Evolutionary conservation across 2,329 filamentous ascomycete genomes (phyloP).

Genomic region (Xylaria sp.): DNA sequence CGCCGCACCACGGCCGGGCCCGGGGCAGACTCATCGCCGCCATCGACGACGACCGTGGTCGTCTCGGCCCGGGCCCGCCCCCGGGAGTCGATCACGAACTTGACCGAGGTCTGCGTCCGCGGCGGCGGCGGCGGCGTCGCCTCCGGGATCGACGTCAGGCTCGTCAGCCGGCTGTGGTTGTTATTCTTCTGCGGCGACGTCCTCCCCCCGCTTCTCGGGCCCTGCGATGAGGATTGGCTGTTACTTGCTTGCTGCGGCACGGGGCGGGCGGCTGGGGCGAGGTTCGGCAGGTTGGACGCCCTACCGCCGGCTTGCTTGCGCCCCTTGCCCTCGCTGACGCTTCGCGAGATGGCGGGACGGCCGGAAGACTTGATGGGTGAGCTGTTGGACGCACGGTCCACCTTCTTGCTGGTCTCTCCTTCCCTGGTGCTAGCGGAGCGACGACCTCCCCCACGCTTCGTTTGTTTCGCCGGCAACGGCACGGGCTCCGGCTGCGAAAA

Average conservation of each 20-base stretch:
- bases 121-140: conserved; percentile 45
- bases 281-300: conserved; percentile 44
- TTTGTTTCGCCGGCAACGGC: conserved; percentile 35
- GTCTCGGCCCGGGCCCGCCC: conserved; percentile 62
- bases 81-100: conserved; percentile 65
- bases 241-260: conserved; percentile 30
- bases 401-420: conserved; percentile 43
- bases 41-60: conserved; percentile 44
- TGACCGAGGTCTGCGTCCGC: conserved; percentile 58
- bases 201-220: conserved; percentile 48
- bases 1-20: conserved; percentile 27
- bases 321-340: conserved; percentile 56
- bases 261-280: conserved; percentile 51
- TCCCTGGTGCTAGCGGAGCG: conserved; percentile 52
- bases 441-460: conserved; percentile 44
- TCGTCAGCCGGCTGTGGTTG: conserved; percentile 51
- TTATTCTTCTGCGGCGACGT: conserved; percentile 58
- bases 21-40: conserved; percentile 31
- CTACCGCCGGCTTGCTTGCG: conserved; percentile 48
- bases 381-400: conserved; percentile 46
- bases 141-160: conserved; percentile 62
- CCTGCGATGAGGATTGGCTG: conserved; percentile 40
- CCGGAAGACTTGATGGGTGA: conserved; percentile 56
- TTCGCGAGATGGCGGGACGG: conserved; percentile 55
- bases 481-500: conserved; percentile 31